Evolutionary conservation across 1,139 yeast species (phyloP), one percentile per base, ranked within the genome.

Genomic region (Nakaseomyces delphensis): DNA sequence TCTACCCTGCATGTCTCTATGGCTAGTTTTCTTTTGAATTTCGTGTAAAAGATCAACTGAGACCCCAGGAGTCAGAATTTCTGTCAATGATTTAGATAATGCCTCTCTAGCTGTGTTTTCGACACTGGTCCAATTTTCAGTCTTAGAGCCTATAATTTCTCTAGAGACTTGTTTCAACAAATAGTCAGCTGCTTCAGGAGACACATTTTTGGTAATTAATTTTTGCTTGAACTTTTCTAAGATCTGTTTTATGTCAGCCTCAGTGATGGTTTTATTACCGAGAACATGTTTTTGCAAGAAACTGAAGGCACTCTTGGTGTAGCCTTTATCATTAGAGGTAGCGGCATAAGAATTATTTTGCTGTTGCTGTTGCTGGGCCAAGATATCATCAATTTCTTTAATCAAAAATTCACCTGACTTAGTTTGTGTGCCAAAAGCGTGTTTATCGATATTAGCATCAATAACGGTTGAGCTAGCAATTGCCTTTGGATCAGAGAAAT

Each of bases 21-120:
- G 43, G 11, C 47, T 31, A 28, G 69, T 65, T 42, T 66, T 68
- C 36, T 67, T 65, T 57, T 83, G 83, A 45, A 91, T 84, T 55
- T 87, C 95, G 52, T 85, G 84, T 24, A 91, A 69, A 47, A 91
- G 68, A 58, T 91, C 95, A 0, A 91, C 79, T 1, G 96, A 86
- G 1, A 93, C 86, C 50, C 89, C 85, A 10, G 98, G 98, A 0
- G 98, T 89, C 49, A 91, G 69, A 38, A 89, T 77, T 55, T 83
- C 82, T 38, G 89, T 79, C 42, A 91, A 68, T 41, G 91, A 89
- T 31, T 78, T 84, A 1, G 78, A 74, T 60, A 91, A 70, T 2
- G 95, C 75, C 37, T 74, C 74, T 49, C 79, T 71, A 7, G 80
- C 83, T 1, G 83, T 74, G 20, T 71, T 67, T 43, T 75, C 77